These are phyloP conservation scores for Cyberlindnera saturnus DNA, from an alignment of 805 yeast species.

Conservation along the genomic window DNA sequence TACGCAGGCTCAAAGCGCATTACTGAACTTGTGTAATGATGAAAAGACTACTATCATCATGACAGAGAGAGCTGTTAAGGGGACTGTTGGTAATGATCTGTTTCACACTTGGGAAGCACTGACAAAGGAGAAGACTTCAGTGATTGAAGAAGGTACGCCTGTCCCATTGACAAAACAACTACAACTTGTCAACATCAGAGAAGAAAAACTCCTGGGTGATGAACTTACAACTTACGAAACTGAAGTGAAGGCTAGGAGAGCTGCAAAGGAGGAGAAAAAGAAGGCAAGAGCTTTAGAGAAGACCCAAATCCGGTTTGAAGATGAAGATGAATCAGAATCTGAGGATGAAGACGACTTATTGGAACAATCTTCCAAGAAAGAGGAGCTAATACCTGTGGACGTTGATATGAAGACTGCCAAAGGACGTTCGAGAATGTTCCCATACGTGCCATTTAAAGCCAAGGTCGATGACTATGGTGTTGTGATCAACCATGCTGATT, in stretches of 20 bases:
- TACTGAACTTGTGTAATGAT: slow-evolving; percentile 51
- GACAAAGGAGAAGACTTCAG: slow-evolving; percentile 30
- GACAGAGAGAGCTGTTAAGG: slow-evolving; percentile 55
- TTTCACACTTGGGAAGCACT: slow-evolving; percentile 45
- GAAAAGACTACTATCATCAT: slow-evolving; percentile 66
- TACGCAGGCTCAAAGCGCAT: slow-evolving; percentile 46
- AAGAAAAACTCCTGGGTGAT: slow-evolving; percentile 42
- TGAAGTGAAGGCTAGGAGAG: slow-evolving; percentile 40
- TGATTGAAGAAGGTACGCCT: slow-evolving; percentile 55
- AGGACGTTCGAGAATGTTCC: slow-evolving; percentile 58
- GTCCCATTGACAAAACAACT: slow-evolving; percentile 45
- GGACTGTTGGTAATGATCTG: slow-evolving; percentile 44
- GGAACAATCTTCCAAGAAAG: slow-evolving; percentile 9
- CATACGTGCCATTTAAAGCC: slow-evolving; percentile 51
- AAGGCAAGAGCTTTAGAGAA: slow-evolving; percentile 25
- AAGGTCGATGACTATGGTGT: slow-evolving; percentile 88
- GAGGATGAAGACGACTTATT: slow-evolving; percentile 26
- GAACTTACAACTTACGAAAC: slow-evolving; percentile 46
- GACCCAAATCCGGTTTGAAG: slow-evolving; percentile 20
- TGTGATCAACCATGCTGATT: slow-evolving; percentile 59
- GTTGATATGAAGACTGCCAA: slow-evolving; percentile 26
- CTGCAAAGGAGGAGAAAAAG: slow-evolving; percentile 26
- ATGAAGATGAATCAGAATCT: slow-evolving; percentile 21
- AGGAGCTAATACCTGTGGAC: slow-evolving; percentile 24
- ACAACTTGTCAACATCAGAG: slow-evolving; percentile 34